Base-by-base conservation (phyloP, 1,284 basidiomycete species). In the Cryptococcus jaspeensis region DNA sequence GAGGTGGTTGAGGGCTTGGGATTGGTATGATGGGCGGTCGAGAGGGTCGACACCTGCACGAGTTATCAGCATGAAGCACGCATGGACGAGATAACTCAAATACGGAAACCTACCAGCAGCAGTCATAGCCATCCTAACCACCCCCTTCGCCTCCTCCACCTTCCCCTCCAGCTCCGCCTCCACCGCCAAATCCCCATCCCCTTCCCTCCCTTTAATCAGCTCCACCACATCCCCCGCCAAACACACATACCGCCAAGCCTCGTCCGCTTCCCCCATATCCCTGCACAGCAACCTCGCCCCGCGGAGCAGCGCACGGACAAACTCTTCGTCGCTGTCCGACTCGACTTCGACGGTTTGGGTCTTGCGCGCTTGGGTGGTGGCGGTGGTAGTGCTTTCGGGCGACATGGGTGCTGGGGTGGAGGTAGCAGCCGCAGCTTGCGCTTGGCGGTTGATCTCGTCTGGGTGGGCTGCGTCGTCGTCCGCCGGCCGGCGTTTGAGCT, bases 261-360 rank as follows among this genome's bases (percentile, higher is more conserved):
- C 75, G 16, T 67, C 66, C 0, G 73, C 55, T 16, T 79, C 74
- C 18, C 62, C 63, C 28, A 77, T 47, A 36, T 78, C 70, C 36
- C 66, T 64, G 58, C 87, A 87, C 22, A 93, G 77, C 84, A 94
- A 85, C 54, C 87, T 79, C 2, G 85, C 81, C 2, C 92, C 92
- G 38, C 85, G 83, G 1, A 89, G 80, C 9, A 92, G 79, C 2
- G 84, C 83, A 56, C 85, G 81, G 5, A 92, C 84, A 83, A 91
- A 93, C 60, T 89, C 84, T 0, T 81, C 82, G 65, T 92, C 85
- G 41, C 82, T 81, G 28, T 80, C 80, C n/a, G 80, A 52, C 46
- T 73, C 78, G 1, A 62, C 45, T 18, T 79, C 80, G 43, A 32
- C 71, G 13, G 52, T 56, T n/a, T 64, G 62, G 18, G 47, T 53